Evolutionary conservation across 2,329 filamentous ascomycete genomes (phyloP), one percentile per base, ranked within the genome.

Genomic region (Paecilomyces niveus): DNA sequence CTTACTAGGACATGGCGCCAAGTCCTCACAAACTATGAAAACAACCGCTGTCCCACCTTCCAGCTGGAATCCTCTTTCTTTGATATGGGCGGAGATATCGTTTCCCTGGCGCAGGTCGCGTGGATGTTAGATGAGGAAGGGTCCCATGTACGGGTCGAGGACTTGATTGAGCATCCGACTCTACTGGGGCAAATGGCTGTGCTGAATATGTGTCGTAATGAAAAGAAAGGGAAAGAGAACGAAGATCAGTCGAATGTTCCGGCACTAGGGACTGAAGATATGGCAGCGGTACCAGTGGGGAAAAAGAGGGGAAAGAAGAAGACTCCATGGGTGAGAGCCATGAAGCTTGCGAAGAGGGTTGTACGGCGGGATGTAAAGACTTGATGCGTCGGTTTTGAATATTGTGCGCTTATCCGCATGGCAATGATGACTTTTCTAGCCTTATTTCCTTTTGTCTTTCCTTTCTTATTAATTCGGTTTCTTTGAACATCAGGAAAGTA

Each of bases 51-150:
- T 21, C 57, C 67, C 1, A 29, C 67, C 2, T 70, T 73, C 66
- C 72, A 74, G 45, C 68, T 75, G 15, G 72, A 76, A 49, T 72
- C 73, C 0, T 76, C 73, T 1, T 76, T 77, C 66, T 77, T 76
- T 57, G 70, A 73, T 3, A 69, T 76, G 2, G 74, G 74, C 3
- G 75, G 75, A 8, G 75, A 77, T 51, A 67, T 78, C 31, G 72
- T 77, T 62, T 71, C 70, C 21, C 67, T 78, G 54, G 76, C 72
- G 1, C 74, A 76, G 33, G 64, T 77, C 5, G 70, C 69, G n/a
- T 76, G 74, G 68, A 65, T 76, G 1, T 65, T 76, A 3, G 71
- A 76, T 52, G 70, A 75, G 60, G 72, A 77, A 59, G 73, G 72
- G 6, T 68, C 75, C 54, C 70, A 70, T 53, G 68, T 76, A 3